These are phyloP conservation scores for Scutellaria barbata DNA, from an alignment of 257 asterid genomes.

Conservation along the genomic window DNA sequence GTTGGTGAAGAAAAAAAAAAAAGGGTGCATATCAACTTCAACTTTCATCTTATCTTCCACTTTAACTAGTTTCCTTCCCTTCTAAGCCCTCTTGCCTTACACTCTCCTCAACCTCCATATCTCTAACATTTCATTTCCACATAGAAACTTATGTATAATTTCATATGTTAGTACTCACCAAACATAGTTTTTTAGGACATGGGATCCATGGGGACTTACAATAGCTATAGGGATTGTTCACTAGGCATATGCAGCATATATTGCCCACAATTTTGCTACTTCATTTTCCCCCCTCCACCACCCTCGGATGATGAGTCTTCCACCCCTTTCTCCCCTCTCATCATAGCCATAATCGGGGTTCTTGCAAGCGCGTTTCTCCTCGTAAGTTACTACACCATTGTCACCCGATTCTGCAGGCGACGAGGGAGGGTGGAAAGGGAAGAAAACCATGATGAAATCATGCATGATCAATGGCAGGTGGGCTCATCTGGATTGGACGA, in stretches of 20 bases:
- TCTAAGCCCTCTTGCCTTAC: slow-evolving; percentile 43
- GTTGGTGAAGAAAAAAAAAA: slow-evolving; percentile 19
- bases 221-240: slow-evolving; percentile 62
- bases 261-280: slow-evolving; percentile 85
- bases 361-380: slow-evolving; percentile 50
- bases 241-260: slow-evolving; percentile 67
- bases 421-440: slow-evolving; percentile 41
- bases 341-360: slow-evolving; percentile 54
- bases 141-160: slow-evolving; percentile 8
- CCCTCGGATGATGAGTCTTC: slow-evolving; percentile 30
- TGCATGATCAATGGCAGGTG: slow-evolving; percentile 45
- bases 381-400: slow-evolving; percentile 56
- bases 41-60: slow-evolving; percentile 37
- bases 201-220: slow-evolving; percentile 66
- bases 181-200: slow-evolving; percentile 31
- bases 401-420: slow-evolving; percentile 52
- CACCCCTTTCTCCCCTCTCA: slow-evolving; percentile 59
- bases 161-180: neutral
- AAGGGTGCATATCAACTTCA: slow-evolving; percentile 45
- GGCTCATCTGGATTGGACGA: slow-evolving; percentile 68
- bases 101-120: slow-evolving; percentile 34
- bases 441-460: slow-evolving; percentile 24
- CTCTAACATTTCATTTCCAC: too few species aligned
- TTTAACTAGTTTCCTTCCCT: slow-evolving; percentile 40
- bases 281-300: slow-evolving; percentile 75